Evolutionary conservation across 2,329 filamentous ascomycete genomes (phyloP).

Genomic region (Colletotrichum zoysiae): DNA sequence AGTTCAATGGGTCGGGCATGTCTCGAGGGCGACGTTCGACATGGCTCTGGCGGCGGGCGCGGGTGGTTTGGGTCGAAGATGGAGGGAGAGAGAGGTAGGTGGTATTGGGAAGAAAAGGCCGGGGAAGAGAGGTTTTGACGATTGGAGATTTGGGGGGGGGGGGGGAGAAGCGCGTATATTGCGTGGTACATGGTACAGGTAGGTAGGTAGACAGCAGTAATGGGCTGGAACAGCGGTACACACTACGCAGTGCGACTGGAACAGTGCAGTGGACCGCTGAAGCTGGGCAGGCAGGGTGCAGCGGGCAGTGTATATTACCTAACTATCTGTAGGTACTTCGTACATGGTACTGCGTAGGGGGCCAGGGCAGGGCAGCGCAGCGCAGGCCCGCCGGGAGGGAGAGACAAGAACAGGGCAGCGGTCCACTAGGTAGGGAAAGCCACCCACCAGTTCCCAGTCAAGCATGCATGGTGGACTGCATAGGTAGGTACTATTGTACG

Average conservation of each 20-base stretch:
- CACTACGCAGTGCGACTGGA: background rate
- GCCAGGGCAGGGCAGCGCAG: background rate
- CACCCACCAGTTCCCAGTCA: slow-evolving; percentile 11
- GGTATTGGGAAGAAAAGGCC: slow-evolving; percentile 15
- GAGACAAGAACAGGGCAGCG: slow-evolving; percentile 29
- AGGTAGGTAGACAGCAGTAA: slow-evolving; percentile 12
- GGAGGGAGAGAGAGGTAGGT: background rate
- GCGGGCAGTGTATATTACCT: background rate
- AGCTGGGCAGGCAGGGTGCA: background rate
- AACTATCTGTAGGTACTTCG: no score
- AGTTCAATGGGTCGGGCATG: slow-evolving; percentile 38
- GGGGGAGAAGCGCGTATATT: background rate
- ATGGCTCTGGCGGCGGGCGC: slow-evolving; percentile 17
- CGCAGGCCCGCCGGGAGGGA: background rate
- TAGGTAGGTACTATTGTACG: no score
- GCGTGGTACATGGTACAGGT: background rate
- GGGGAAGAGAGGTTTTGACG: slow-evolving; percentile 40
- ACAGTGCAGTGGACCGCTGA: slow-evolving; percentile 13
- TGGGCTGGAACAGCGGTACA: no score
- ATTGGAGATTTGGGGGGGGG: slow-evolving; percentile 2
- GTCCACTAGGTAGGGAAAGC: slow-evolving; percentile 13
- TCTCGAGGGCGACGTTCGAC: slow-evolving; percentile 34
- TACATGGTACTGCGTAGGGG: background rate
- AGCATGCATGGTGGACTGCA: no score
- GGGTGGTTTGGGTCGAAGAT: slow-evolving; percentile 13